phyloP scores from a whole-genome alignment of 2,329 filamentous ascomycete species.

The Didymella segeticola region DNA sequence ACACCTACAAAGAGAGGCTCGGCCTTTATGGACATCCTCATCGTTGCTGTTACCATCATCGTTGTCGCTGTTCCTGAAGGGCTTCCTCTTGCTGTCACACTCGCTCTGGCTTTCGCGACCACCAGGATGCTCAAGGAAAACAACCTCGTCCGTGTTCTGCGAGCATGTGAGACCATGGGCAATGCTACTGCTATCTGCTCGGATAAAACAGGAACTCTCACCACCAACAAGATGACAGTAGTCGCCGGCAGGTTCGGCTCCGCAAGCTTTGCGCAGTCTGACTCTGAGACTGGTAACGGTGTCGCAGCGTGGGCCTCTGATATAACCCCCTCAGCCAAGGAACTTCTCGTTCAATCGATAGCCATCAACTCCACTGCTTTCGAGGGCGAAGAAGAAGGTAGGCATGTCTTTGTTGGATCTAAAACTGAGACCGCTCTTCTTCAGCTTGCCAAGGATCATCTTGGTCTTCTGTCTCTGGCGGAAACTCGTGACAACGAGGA shows the following conservation, averaged over 20 bases:
- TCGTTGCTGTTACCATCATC: constrained; percentile 52
- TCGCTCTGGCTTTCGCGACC: constrained; percentile 47
- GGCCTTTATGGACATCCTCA: constrained; percentile 52
- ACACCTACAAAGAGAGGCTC: constrained; percentile 41
- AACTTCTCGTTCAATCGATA: constrained; percentile 39
- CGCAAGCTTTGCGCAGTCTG: constrained; percentile 58
- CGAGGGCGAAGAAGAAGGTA: constrained; percentile 52
- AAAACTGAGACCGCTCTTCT: constrained; percentile 65
- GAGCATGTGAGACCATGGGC: constrained; percentile 47
- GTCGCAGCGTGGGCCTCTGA: constrained; percentile 54
- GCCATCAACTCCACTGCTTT: constrained; percentile 62
- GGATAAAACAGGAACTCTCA: constrained; percentile 47
- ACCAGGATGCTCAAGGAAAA: constrained; percentile 46
- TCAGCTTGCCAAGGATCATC: constrained; percentile 57
- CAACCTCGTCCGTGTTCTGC: constrained; percentile 42
- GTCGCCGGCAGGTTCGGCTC: constrained; percentile 49
- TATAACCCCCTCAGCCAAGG: constrained; percentile 47
- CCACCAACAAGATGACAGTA: constrained; percentile 52
- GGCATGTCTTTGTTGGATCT: constrained; percentile 61
- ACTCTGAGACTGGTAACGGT: constrained; percentile 50
- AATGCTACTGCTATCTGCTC: constrained; percentile 47
- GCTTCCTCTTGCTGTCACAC: constrained; percentile 45
- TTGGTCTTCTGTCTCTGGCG: constrained; percentile 58
- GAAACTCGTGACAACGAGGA: constrained; percentile 57
- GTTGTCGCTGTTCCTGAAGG: constrained; percentile 53